Evolutionary conservation across 2,329 filamentous ascomycete species (phyloP), one percentile per base, ranked within the genome.

Genomic region (Salinomyces thailandicus): DNA sequence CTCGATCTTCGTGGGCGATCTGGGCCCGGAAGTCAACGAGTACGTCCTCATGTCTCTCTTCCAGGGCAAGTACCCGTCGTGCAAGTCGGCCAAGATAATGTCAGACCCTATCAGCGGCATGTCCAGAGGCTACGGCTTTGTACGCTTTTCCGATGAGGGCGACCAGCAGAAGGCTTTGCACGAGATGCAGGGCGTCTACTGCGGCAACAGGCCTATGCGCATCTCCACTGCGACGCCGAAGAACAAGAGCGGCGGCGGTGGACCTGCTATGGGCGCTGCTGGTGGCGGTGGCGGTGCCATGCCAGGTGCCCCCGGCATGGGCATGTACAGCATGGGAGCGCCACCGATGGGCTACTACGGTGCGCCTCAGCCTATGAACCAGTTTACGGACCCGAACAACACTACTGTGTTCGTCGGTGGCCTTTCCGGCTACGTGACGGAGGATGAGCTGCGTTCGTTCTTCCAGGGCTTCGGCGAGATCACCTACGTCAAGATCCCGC

Each of bases 21-120:
- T 98, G 45, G 91, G 91, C 43, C 91, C 93, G 5, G 91, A 98
- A 65, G 91, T 98, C 52, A 98, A 95, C 63, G 91, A 98, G 68
- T 96, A 93, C 57, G 89, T 96, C 39, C 72, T 98, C 42, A 89
- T 96, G 36, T 93, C 87, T 17, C 79, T 98, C 34, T 98, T 98
- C 75, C 89, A 96, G 68, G 81, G 79, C 57, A 85, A 89, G 44
- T 98, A 93, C 72, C 82, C 83, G 0, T 93, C 86, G 6, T 96
- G 89, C 83, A 96, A 96, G 72, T 94, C 86, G 24, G 91, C 91
- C 57, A 98, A 98, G 75, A 98, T 98, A 66, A 98, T 98, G 91
- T 94, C 89, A 43, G 91, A 98, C 57, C 89, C 91, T 43, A 91
- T 96, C 66, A 93, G 83, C 46, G 91, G 91, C 52, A 89, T 96